These are phyloP conservation scores for Curvularia eragrostidis DNA, from an alignment of 2,329 filamentous ascomycete species.

Conservation along the genomic window DNA sequence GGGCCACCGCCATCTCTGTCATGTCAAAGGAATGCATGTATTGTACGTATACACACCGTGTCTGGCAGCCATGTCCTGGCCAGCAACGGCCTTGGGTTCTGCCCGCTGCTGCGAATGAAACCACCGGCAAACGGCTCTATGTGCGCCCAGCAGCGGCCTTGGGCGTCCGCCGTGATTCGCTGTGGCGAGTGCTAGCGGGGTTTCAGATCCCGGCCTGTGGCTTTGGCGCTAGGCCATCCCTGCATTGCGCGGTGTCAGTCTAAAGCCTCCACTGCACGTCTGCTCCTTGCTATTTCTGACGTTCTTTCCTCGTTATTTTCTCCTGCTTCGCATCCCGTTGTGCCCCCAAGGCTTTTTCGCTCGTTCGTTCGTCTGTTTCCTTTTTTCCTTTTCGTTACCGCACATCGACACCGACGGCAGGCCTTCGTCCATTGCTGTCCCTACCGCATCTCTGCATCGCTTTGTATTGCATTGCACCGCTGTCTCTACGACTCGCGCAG, in stretches of 20 bases:
- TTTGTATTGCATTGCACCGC: constrained; percentile 27
- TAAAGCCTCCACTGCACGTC: constrained; percentile 20
- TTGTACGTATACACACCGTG: not conserved
- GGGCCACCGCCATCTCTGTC: constrained; percentile 7
- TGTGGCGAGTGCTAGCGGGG: constrained; percentile 23
- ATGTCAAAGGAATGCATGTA: not conserved
- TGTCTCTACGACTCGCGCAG: constrained; percentile 19
- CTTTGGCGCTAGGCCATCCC: constrained; percentile 30
- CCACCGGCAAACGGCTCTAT: constrained; percentile 11
- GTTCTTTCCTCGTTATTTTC: constrained; percentile 21
- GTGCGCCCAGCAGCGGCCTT: constrained; percentile 16
- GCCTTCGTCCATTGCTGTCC: constrained; percentile 42
- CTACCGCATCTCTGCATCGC: constrained; percentile 20
- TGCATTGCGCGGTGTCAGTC: constrained; percentile 20
- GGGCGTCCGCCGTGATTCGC: constrained; percentile 29
- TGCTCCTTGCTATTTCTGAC: constrained; percentile 17
- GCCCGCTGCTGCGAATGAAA: constrained; percentile 11
- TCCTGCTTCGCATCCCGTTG: constrained; percentile 15
- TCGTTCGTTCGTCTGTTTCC: constrained; percentile 31
- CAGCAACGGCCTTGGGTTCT: not conserved
- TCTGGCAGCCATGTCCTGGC: not conserved
- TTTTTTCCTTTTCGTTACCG: constrained; percentile 22
- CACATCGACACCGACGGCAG: constrained; percentile 34
- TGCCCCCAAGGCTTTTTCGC: constrained; percentile 28
- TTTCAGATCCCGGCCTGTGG: constrained; percentile 30